A percentile compares a stretch with the other conserved stretches of the same genome.
These are phyloP conservation scores for Obba rivulosa DNA, from an alignment of 768 basidiomycete genomes.

Conservation along the genomic window DNA sequence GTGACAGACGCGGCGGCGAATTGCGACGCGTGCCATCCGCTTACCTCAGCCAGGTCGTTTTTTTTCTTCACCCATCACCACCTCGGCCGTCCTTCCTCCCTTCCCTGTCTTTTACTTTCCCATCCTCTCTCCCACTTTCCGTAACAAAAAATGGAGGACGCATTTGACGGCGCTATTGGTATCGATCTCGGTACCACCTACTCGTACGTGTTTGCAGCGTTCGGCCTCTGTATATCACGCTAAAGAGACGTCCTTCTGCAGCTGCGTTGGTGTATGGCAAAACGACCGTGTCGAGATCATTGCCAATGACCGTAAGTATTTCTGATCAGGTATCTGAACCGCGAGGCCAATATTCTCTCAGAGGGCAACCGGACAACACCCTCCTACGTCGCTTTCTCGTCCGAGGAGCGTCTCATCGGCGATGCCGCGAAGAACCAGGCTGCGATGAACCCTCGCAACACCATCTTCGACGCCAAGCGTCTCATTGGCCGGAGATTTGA, in stretches of 20 bases:
- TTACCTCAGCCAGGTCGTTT: constrained; percentile 54
- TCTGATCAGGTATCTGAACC: constrained; percentile 4
- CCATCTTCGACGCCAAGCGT: constrained; percentile 99
- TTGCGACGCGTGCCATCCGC: constrained; percentile 21
- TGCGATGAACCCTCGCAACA: constrained; percentile 99
- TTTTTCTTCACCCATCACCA: constrained; percentile 35
- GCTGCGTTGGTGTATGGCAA: constrained; percentile 99
- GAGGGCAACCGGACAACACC: constrained; percentile 98
- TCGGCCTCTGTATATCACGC: too few species aligned
- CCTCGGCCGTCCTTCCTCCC: constrained; percentile 15
- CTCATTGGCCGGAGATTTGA: constrained; percentile 94
- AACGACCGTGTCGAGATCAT: constrained; percentile 99
- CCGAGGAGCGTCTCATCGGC: constrained; percentile 95
- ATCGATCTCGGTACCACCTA: constrained; percentile 98
- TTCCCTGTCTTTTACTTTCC: constrained; percentile 20
- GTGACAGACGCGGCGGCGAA: constrained; percentile 26
- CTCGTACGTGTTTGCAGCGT: constrained; percentile 59
- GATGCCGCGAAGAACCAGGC: constrained; percentile 99
- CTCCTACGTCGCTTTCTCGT: constrained; percentile 97
- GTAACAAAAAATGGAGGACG: constrained; percentile 75
- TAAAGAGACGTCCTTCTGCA: constrained; percentile 26
- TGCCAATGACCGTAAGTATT: constrained; percentile 83
- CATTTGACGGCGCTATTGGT: constrained; percentile 95
- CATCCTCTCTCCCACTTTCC: constrained; percentile 27
- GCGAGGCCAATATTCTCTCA: constrained; percentile 1